Conservation (phyloP, 2,329 filamentous ascomycete species). For the Myriosclerotinia duriaeana region DNA sequence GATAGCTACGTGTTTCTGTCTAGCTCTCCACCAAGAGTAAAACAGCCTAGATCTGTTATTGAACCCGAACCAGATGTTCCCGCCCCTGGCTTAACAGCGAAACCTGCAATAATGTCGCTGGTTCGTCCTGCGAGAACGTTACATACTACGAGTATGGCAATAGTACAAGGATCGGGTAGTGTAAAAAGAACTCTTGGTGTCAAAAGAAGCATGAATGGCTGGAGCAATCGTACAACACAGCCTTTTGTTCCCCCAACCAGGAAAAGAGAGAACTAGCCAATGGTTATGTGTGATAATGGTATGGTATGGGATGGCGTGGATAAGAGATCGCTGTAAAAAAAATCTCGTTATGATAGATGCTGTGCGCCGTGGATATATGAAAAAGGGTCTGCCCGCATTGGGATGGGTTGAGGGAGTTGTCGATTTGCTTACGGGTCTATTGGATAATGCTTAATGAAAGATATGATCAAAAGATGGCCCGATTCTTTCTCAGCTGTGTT, state of each 20-base stretch:
- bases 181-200: slow-evolving; percentile 51
- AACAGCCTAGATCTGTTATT: slow-evolving; percentile 18
- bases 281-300: neutral
- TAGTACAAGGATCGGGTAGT: slow-evolving; percentile 24
- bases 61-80: slow-evolving; percentile 23
- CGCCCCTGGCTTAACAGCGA: slow-evolving; percentile 25
- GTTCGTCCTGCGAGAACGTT: slow-evolving; percentile 34
- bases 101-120: slow-evolving; percentile 32
- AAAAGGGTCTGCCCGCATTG: neutral
- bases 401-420: neutral
- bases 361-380: neutral
- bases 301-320: neutral
- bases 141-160: slow-evolving; percentile 35
- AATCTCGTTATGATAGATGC: neutral
- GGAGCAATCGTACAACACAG: slow-evolving; percentile 41
- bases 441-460: slow-evolving; percentile 14
- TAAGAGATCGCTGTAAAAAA: neutral
- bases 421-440: slow-evolving; percentile 1
- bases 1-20: slow-evolving; percentile 39
- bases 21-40: slow-evolving; percentile 35
- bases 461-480: neutral
- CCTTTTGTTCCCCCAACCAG: slow-evolving; percentile 37
- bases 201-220: slow-evolving; percentile 50
- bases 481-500: neutral
- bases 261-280: slow-evolving; percentile 25